Evolutionary conservation across 169 alveolate genomes (phyloP), one percentile per base, ranked within the genome.

Genomic region (Cryptosporidium parvum): DNA sequence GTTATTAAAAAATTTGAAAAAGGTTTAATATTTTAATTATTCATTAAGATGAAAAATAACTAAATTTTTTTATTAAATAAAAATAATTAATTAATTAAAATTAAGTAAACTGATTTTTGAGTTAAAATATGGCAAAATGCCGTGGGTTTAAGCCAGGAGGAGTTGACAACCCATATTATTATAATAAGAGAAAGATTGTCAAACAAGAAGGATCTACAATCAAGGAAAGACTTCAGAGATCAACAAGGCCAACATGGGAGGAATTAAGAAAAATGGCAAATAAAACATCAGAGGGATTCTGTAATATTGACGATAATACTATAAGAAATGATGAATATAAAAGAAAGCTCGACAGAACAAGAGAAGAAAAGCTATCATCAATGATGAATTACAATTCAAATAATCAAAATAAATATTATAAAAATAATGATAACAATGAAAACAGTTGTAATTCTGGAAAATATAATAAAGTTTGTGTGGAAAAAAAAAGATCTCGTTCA

Each of bases 71-170:
- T 31, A 31, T 31, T 31, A 31, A 9, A 29, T 62, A 29, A 16
- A 10, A 35, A 65, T 37, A 3, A 35, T 33, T 21, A 29, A 26
- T n/a, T n/a, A 35, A 14, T 65, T 65, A 35, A 2, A 3, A 65
- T 26, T 4, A 35, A 31, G 2, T 65, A 21, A 5, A 35, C 9
- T 48, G 23, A 14, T 33, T 33, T 65, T 21, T 21, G 52, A 8
- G 72, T 33, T 33, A 14, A 59, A 37, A 42, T 44, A 80, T 80
- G 89, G 89, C 26, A 80, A 80, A 80, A 80, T 62, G 67, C 21
- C 73, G 89, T 21, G 89, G 89, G 26, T 80, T 80, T 33, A 80
- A 80, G 59, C 89, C 89, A 44, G 89, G 89, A n/a, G 89, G 89
- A 44, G 42, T 65, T 18, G 89, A 80, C 14, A 80, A 80, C 44